Evolutionary conservation across 495 filamentous ascomycete genomes (phyloP).

Genomic region (Xylaria bambusicola): DNA sequence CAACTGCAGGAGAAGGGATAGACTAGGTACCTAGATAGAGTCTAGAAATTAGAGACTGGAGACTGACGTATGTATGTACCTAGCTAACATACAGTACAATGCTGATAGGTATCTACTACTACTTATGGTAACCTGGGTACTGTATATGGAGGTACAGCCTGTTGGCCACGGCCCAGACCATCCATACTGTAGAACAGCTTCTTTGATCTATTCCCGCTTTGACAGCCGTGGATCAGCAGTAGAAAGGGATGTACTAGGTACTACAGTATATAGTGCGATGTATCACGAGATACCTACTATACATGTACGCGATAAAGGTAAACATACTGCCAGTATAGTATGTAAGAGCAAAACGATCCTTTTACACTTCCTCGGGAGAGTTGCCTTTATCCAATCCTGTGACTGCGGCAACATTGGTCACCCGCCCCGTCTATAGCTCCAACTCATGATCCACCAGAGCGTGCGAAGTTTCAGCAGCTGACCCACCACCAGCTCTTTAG

Average conservation of each 20-base stretch:
- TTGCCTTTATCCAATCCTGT: background rate
- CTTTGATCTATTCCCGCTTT: too few species aligned
- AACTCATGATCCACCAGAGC: conserved; percentile 15
- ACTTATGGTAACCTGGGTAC: too few species aligned
- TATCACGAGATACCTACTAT: too few species aligned
- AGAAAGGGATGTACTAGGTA: too few species aligned
- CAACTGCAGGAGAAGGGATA: background rate
- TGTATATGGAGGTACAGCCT: background rate
- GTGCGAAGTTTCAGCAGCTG: background rate
- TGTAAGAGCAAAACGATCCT: too few species aligned
- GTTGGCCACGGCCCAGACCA: background rate
- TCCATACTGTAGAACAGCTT: background rate
- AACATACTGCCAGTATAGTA: too few species aligned
- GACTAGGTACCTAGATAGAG: background rate
- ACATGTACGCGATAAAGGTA: too few species aligned
- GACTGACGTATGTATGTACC: background rate
- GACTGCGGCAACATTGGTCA: background rate
- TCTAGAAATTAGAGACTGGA: too few species aligned
- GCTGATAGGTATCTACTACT: too few species aligned
- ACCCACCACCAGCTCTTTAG: background rate
- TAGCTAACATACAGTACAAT: too few species aligned
- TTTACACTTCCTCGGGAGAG: background rate
- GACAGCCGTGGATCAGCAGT: too few species aligned
- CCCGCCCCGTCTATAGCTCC: conserved; percentile 2
- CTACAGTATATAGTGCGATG: too few species aligned